Evolutionary conservation across 805 yeast species (phyloP).

Genomic region (Candida coleopterorum): DNA sequence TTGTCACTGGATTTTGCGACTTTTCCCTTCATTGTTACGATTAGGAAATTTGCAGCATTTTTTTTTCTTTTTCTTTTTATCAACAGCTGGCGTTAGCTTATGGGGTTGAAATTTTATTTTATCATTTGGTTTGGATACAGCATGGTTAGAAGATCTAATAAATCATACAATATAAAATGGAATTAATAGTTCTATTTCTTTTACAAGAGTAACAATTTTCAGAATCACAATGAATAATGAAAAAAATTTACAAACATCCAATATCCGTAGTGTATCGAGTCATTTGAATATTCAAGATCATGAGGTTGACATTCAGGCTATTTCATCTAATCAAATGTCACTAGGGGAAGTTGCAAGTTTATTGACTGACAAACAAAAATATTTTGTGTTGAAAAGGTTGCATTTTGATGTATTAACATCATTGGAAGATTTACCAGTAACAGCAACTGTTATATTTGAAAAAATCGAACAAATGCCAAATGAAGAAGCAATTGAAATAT

Average conservation of each 20-base stretch:
- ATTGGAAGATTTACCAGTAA: slow-evolving; percentile 26
- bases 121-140: too few relatives aligned
- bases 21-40: too few relatives aligned
- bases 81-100: too few relatives aligned
- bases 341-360: slow-evolving; percentile 19
- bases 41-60: too few relatives aligned
- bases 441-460: slow-evolving; percentile 26
- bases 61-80: too few relatives aligned
- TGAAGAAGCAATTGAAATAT: slow-evolving; percentile 23
- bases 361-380: slow-evolving; percentile 23
- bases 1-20: too few relatives aligned
- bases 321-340: slow-evolving; percentile 16
- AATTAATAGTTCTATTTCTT: too few relatives aligned
- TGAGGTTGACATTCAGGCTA: slow-evolving; percentile 13
- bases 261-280: slow-evolving; percentile 8
- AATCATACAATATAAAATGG: too few relatives aligned
- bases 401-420: slow-evolving; percentile 20
- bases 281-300: slow-evolving; percentile 12
- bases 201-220: too few relatives aligned
- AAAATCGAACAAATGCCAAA: slow-evolving; percentile 20
- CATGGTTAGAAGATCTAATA: too few relatives aligned
- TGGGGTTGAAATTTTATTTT: too few relatives aligned
- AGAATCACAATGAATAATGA: slow-evolving; percentile 1
- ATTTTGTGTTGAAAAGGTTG: slow-evolving; percentile 23
- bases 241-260: slow-evolving; percentile 3